A percentile compares a stretch with the other conserved stretches of the same genome.
Conservation (phyloP, 495 filamentous ascomycete genomes). For the Alectoria sarmentosa region DNA sequence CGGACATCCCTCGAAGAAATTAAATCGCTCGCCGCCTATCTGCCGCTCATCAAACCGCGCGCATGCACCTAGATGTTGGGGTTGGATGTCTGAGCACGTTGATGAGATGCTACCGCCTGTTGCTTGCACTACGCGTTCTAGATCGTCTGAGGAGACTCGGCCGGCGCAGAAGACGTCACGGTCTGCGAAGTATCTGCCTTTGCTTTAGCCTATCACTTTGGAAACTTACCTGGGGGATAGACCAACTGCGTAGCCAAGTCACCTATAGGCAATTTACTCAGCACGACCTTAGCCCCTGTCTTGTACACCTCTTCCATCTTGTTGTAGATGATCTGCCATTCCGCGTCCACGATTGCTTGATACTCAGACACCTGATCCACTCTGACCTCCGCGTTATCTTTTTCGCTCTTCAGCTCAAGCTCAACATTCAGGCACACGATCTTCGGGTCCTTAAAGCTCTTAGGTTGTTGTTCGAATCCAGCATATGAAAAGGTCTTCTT, state of each 20-base stretch:
- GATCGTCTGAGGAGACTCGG: constrained; percentile 84
- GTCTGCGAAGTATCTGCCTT: constrained; percentile 77
- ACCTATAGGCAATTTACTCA: constrained; percentile 95
- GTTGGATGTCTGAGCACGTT: constrained; percentile 91
- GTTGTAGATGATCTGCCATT: constrained; percentile 99
- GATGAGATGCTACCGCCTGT: constrained; percentile 89
- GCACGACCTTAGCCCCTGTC: constrained; percentile 91
- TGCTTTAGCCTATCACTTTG: constrained; percentile 17
- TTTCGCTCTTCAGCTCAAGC: constrained; percentile 94
- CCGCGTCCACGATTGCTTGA: constrained; percentile 97
- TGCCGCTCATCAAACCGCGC: constrained; percentile 89
- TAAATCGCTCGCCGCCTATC: constrained; percentile 95
- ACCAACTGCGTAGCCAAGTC: constrained; percentile 89
- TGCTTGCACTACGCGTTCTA: constrained; percentile 93
- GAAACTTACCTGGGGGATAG: background rate
- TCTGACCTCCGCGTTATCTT: constrained; percentile 96
- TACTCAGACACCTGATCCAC: constrained; percentile 99
- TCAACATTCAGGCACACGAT: constrained; percentile 97
- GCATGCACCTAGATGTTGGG: constrained; percentile 86
- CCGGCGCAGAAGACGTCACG: constrained; percentile 98
- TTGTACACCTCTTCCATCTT: constrained; percentile 91
- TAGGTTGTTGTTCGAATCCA: constrained; percentile 98
- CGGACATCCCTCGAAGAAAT: constrained; percentile 95
- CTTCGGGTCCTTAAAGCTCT: constrained; percentile 85
- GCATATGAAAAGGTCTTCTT: constrained; percentile 99